Evolutionary conservation across 345 rosid genomes (phyloP), one percentile per base, ranked within the genome.

Genomic region (Eucalyptus cladocalyx): DNA sequence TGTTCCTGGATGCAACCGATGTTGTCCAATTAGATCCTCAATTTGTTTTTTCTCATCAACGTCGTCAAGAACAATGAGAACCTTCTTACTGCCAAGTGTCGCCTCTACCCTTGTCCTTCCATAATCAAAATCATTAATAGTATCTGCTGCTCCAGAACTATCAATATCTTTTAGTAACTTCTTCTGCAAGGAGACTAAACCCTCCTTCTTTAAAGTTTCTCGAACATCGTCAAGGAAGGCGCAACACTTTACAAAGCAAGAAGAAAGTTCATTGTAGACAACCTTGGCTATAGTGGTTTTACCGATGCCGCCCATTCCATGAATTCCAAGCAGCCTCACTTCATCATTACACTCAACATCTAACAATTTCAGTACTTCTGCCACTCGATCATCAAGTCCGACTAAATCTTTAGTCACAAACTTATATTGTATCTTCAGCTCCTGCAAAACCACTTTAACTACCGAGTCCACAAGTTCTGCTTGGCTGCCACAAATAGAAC

Each of bases 201-300:
- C 17, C 3, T 3, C 1, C 69, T 12, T 60, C 2, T 28, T 13
- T 1, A 1, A 28, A 0, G 47, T 28, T 13, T 80, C 89, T 86
- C 91, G 89, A 34, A 94, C 86, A n/a, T 87, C 48, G 1, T 81
- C 14, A 11, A 94, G 87, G 89, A 94, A 94, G 69, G 89, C 86
- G 11, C 92, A 86, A 3, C 42, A 6, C 32, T 3, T 80, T 81
- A 88, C 56, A 56, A 91, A 94, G 23, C 34, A 12, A 51, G 2
- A 5, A 0, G 80, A 21, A 13, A 94, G 40, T 88, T 89, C 80
- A 26, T 88, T 89, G 30, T 43, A 88, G 53, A 88, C 12, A 7
- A 86, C 86, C 42, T 3, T 14, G 4, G 88, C 89, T 69, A 89
- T 14, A 60, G 88, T 89, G 9, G 90, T 86, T 51, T 89, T 89